A percentile compares a stretch with the other conserved stretches of the same genome.
Conservation (phyloP, 441 rosid species). For the Adansonia gregorii region DNA sequence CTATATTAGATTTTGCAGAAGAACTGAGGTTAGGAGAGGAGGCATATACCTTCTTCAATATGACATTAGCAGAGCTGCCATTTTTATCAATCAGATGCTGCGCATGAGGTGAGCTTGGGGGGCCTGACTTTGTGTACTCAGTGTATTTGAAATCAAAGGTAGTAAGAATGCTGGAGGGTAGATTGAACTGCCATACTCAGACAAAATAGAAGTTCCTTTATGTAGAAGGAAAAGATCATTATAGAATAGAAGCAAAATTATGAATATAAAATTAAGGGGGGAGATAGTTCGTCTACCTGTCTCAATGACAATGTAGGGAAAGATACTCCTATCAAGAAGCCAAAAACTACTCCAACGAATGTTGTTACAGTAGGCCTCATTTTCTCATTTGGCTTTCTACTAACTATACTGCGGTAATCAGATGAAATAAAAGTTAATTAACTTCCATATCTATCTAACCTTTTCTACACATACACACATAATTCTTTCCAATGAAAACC, state of each 20-base stretch:
- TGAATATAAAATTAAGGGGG: conserved; percentile 3
- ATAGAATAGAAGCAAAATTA: conserved; percentile 1
- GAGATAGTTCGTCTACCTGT: conserved; percentile 52
- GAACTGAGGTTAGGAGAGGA: conserved; percentile 27
- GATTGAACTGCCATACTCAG: conserved; percentile 60
- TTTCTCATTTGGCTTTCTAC: conserved; percentile 72
- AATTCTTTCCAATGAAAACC: conserved; percentile 42
- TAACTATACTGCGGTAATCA: conserved; percentile 51
- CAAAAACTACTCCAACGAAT: conserved; percentile 75
- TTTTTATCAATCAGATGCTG: not conserved
- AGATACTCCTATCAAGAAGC: conserved; percentile 80
- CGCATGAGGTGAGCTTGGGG: conserved; percentile 41
- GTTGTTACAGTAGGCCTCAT: conserved; percentile 70
- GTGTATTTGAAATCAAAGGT: conserved; percentile 42
- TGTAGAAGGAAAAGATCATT: conserved; percentile 6
- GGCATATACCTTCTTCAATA: conserved; percentile 63
- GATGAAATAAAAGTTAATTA: conserved; percentile 24
- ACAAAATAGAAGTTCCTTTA: conserved; percentile 22
- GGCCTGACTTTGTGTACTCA: conserved; percentile 50
- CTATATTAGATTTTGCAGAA: conserved; percentile 7
- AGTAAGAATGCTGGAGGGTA: conserved; percentile 61
- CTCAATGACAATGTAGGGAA: conserved; percentile 70
- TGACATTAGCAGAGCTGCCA: conserved; percentile 36
- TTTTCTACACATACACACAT: conserved; percentile 10
- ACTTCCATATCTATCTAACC: conserved; percentile 15